Evolutionary conservation across 352 stramenopile genomes (phyloP), one percentile per base, ranked within the genome.

Genomic region (Globisporangium spinosum): DNA sequence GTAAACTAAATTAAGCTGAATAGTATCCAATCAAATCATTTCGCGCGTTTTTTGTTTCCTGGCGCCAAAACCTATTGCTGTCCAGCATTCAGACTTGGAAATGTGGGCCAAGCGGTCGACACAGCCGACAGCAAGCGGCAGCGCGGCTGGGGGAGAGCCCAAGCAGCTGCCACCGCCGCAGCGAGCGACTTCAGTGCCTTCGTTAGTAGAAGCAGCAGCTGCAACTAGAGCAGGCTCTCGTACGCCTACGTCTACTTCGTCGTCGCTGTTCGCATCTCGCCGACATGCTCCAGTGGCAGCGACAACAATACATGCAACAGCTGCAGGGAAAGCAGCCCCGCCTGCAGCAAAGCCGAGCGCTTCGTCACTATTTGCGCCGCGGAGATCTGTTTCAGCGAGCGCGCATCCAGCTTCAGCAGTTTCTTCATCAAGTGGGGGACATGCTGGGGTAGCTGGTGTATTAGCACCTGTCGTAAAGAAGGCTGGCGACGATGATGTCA

Each of bases 91-190:
- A 69, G 20, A 47, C 34, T 40, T 40, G 6, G 55, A 64, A 56
- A 85, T 85, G 78, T 85, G 78, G 78, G 72, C 76, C 8, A 74
- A 74, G 51, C 70, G 76, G 32, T 73, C 79, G 58, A 45, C 15
- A 4, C 12, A 57, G 67, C 45, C 29, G 58, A 35, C 49, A 40
- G 38, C 70, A 58, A 62, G 8, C 23, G 40, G 23, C 35, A 38
- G 58, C 13, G 32, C 38, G 5, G 0, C 56, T 22, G 29, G 9
- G 5, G 20, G 20, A 27, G 29, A 61, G 1, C 3, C 17, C 8
- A 61, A 61, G 55, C 29, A 8, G 22, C 54, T 59, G 54, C 29
- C 55, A 17, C 55, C 20, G 20, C 20, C 55, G 29, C n/a, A 61
- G 53, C n/a, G n/a, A 58, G 10, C 1, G 34, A 32, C 6, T 1